These are phyloP conservation scores for Candida stauntonica DNA, from an alignment of 805 yeast genomes.

Conservation along the genomic window DNA sequence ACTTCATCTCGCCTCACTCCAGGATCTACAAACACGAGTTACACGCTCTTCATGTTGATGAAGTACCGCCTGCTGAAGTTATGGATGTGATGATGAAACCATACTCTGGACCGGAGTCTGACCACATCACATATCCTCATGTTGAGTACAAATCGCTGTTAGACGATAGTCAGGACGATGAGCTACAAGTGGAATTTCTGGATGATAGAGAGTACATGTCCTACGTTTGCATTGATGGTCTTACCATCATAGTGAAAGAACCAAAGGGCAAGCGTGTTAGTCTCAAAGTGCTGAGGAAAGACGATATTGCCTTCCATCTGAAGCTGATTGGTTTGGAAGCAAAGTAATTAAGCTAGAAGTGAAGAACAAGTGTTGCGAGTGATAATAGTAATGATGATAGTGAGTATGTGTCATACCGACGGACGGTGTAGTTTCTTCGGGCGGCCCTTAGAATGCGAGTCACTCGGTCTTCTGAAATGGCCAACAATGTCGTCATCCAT, in stretches of 20 bases:
- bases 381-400: too few relatives aligned
- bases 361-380: too few relatives aligned
- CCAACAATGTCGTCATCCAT: constrained; percentile 7
- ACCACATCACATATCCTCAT: constrained; percentile 10
- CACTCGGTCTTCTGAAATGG: constrained; percentile 4
- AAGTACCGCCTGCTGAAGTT: constrained; percentile 12
- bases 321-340: constrained; percentile 13
- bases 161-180: neutral
- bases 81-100: constrained; percentile 15
- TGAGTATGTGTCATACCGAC: too few relatives aligned
- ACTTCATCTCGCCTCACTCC: constrained; percentile 25
- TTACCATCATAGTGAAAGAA: constrained; percentile 10
- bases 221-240: constrained; percentile 24
- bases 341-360: too few relatives aligned
- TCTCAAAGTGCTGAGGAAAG: constrained; percentile 4
- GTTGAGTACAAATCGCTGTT: constrained; percentile 10
- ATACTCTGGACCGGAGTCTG: constrained; percentile 15
- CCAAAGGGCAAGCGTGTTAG: constrained; percentile 22
- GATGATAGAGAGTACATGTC: constrained; percentile 16
- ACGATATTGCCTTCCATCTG: constrained; percentile 7
- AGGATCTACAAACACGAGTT: constrained; percentile 12
- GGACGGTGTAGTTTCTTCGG: constrained; percentile 10
- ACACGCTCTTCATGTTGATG: constrained; percentile 18
- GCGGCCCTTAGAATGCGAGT: neutral
- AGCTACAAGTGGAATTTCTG: constrained; percentile 10